A percentile compares a stretch with the other conserved stretches of the same genome.
phyloP scores from a whole-genome alignment of 1,284 basidiomycete species.

The Clitocybe nebularis region DNA sequence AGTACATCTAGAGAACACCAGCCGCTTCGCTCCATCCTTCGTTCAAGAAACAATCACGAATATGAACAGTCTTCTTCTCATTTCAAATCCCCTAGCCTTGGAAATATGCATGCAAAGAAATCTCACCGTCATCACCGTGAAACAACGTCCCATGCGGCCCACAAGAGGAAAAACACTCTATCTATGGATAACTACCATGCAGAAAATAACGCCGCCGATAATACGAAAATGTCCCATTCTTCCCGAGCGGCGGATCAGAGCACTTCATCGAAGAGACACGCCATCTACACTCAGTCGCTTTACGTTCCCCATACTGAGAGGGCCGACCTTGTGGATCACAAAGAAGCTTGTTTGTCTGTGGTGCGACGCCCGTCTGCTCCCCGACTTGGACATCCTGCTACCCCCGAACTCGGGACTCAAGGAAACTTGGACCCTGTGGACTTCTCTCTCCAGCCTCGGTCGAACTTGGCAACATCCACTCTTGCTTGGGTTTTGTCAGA shows the following conservation, averaged over 20 bases:
- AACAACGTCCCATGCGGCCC: constrained; percentile 16
- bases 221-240: constrained; percentile 2
- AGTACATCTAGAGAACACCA: constrained; percentile 4
- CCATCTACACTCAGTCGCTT: constrained; percentile 29
- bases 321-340: too few species aligned
- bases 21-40: constrained; percentile 4
- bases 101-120: constrained; percentile 9
- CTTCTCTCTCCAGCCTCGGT: not conserved
- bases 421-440: too few species aligned
- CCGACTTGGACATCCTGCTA: too few species aligned
- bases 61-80: constrained; percentile 2
- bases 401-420: too few species aligned
- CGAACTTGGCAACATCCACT: constrained; percentile 2
- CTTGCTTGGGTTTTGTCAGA: constrained; percentile 8
- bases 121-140: constrained; percentile 5
- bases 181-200: constrained; percentile 9
- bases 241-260: constrained; percentile 15
- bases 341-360: too few species aligned
- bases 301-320: constrained; percentile 15
- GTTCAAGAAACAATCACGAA: not conserved
- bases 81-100: constrained; percentile 15
- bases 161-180: constrained; percentile 24
- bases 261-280: constrained; percentile 30
- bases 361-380: too few species aligned
- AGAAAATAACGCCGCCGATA: not conserved